Conservation (phyloP, 2,329 filamentous ascomycete species). For the Claviceps purpurea region DNA sequence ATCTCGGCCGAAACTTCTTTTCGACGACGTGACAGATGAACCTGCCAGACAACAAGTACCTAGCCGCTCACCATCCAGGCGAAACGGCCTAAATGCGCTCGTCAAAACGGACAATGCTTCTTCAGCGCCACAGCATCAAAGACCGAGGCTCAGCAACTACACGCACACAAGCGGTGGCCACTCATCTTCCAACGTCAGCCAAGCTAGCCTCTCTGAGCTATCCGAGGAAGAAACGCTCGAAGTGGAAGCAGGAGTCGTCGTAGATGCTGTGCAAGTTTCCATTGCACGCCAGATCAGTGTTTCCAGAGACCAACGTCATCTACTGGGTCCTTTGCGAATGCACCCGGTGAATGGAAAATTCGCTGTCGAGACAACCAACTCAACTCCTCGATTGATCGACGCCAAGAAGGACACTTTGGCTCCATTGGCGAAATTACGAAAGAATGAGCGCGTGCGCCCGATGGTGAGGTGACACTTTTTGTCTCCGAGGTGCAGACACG, state of each 20-base stretch:
- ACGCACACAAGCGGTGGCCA: neutral
- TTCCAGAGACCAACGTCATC: slow-evolving; percentile 45
- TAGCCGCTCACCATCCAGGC: neutral
- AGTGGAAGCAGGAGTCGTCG: slow-evolving; percentile 21
- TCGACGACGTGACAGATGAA: neutral
- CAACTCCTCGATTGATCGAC: slow-evolving; percentile 34
- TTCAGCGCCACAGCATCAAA: neutral
- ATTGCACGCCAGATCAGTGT: slow-evolving; percentile 57
- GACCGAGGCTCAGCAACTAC: neutral
- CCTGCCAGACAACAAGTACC: neutral
- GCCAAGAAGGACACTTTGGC: slow-evolving; percentile 17
- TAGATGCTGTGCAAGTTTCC: slow-evolving; percentile 48
- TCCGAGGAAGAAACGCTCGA: slow-evolving; percentile 6
- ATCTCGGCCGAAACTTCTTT: slow-evolving; percentile 2
- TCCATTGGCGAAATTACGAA: slow-evolving; percentile 27
- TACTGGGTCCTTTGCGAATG: slow-evolving; percentile 40
- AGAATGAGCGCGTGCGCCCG: slow-evolving; percentile 39
- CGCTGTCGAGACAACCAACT: slow-evolving; percentile 23
- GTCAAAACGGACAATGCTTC: neutral
- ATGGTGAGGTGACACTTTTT: slow-evolving; percentile 27
- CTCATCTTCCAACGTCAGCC: neutral
- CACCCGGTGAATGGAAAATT: slow-evolving; percentile 7
- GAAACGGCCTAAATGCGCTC: neutral
- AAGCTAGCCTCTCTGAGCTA: neutral
- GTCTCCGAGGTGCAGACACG: too few species aligned